Conservation (phyloP, 225 moss, liverwort and hornwort species). For the Lunularia cruciata region DNA sequence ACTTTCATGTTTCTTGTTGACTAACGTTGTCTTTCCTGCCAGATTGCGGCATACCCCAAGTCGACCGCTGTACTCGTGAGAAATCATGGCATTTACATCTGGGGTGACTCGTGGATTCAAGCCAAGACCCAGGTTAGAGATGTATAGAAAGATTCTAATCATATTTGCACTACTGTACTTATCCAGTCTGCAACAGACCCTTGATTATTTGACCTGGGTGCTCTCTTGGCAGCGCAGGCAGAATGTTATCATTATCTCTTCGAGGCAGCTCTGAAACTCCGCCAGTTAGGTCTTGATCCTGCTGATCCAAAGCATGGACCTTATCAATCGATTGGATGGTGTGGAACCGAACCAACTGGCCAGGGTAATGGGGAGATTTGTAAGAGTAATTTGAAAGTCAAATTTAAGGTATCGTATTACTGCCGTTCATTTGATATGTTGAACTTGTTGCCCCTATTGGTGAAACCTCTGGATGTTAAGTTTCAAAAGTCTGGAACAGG, state of each 20-base stretch:
- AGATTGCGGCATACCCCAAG: constrained; percentile 92
- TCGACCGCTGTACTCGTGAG: constrained; percentile 94
- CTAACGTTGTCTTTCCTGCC: neutral
- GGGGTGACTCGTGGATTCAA: constrained; percentile 99
- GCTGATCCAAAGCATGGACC: constrained; percentile 89
- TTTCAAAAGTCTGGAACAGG: too few species aligned
- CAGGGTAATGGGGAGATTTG: neutral
- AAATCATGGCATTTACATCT: constrained; percentile 96
- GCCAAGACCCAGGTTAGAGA: constrained; percentile 87
- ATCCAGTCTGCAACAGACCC: neutral
- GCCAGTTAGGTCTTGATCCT: constrained; percentile 89
- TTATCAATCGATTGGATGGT: neutral
- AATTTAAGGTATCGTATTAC: neutral
- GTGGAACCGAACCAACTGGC: constrained; percentile 4
- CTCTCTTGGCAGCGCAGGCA: constrained; percentile 66
- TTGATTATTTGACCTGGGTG: neutral
- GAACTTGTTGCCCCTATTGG: neutral
- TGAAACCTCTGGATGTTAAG: neutral
- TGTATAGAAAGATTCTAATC: constrained; percentile 20
- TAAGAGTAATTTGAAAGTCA: neutral
- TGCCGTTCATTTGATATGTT: neutral
- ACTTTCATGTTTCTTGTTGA: too few species aligned
- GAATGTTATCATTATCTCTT: constrained; percentile 99
- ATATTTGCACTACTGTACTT: neutral
- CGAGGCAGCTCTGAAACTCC: constrained; percentile 84